Percentiles rank a stretch among this genome's conserved stretches.
phyloP scores from a whole-genome alignment of 805 yeast genomes.

The Martiniozyma abietophila region DNA sequence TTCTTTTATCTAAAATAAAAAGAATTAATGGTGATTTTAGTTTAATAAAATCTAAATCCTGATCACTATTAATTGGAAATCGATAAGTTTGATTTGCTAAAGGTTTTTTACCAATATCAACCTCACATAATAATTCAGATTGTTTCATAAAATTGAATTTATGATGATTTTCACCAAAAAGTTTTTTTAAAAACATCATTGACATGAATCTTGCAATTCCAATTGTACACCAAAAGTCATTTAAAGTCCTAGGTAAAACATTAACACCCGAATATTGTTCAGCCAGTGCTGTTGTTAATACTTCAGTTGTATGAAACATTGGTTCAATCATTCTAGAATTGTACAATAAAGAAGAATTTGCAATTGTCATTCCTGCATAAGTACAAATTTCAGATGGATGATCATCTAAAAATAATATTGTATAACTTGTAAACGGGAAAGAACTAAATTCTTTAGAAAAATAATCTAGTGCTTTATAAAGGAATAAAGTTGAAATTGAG shows the following conservation, averaged over 20 bases:
- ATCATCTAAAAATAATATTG: slow-evolving; percentile 64
- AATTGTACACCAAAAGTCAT: slow-evolving; percentile 82
- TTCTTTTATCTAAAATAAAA: slow-evolving; percentile 76
- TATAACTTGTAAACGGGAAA: slow-evolving; percentile 79
- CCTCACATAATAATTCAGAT: slow-evolving; percentile 58
- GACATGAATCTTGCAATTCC: slow-evolving; percentile 86
- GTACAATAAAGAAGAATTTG: slow-evolving; percentile 55
- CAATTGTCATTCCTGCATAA: slow-evolving; percentile 66
- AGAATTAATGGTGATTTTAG: slow-evolving; percentile 82
- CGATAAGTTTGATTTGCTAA: slow-evolving; percentile 60
- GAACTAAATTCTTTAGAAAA: slow-evolving; percentile 86
- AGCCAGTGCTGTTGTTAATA: slow-evolving; percentile 61
- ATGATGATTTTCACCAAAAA: slow-evolving; percentile 81
- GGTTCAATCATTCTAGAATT: slow-evolving; percentile 74
- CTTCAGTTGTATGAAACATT: slow-evolving; percentile 57
- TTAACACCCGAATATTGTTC: slow-evolving; percentile 92
- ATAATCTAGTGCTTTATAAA: slow-evolving; percentile 72
- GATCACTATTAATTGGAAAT: slow-evolving; percentile 49
- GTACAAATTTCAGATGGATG: slow-evolving; percentile 40
- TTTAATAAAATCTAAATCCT: slow-evolving; percentile 58
- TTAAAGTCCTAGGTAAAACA: slow-evolving; percentile 68
- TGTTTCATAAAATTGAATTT: slow-evolving; percentile 58
- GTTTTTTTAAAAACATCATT: slow-evolving; percentile 49
- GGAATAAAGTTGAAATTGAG: slow-evolving; percentile 63
- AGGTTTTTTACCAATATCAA: slow-evolving; percentile 74